Base-by-base conservation (phyloP, 148 eudicot genomes). In the Dianthus caryophyllus region DNA sequence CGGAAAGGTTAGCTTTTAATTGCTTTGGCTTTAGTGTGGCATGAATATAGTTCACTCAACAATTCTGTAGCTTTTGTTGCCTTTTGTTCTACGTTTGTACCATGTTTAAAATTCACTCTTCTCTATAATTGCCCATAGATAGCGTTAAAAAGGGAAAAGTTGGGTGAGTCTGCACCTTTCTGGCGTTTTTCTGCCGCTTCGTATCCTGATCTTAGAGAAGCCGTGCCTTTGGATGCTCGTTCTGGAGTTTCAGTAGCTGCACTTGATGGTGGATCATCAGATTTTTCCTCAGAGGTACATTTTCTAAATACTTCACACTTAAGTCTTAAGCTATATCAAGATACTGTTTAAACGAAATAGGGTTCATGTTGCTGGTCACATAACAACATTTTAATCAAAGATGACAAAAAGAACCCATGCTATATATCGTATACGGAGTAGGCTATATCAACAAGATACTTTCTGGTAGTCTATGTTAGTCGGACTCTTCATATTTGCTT, bases 151-250 rank as follows among this genome's bases (percentile, higher is more conserved):
- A 80, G 96, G 69, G 97, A 92, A 84, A 88, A 87, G 71, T 67
- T 87, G 79, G 97, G 97, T 4, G 90, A 88, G 76, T 79, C 82
- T 47, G 96, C 96, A 73, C 96, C 97, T 48, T 92, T 92, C 79
- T 92, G 97, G 97, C 86, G 87, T 70, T 92, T 88, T 76, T 92
- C 96, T 65, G 89, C 93, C 50, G 84, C 87, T 77, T 88, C 97
- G 38, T 92, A 92, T 85, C 96, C 97, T 53, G 96, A 89, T 81
- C 86, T 92, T 52, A 84, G 78, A 70, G 79, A 33, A 64, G 51
- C 69, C 64, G 21, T 49, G 39, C 71, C 83, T 44, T 66, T 47
- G 38, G 78, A 66, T 71, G 68, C 77, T 79, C 58, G 64, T 71
- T 61, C 76, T 39, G 41, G 61, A 22, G 66, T 56, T 61, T 50